phyloP scores from a whole-genome alignment of 1,139 yeast genomes.

The Geotrichum europaeum region DNA sequence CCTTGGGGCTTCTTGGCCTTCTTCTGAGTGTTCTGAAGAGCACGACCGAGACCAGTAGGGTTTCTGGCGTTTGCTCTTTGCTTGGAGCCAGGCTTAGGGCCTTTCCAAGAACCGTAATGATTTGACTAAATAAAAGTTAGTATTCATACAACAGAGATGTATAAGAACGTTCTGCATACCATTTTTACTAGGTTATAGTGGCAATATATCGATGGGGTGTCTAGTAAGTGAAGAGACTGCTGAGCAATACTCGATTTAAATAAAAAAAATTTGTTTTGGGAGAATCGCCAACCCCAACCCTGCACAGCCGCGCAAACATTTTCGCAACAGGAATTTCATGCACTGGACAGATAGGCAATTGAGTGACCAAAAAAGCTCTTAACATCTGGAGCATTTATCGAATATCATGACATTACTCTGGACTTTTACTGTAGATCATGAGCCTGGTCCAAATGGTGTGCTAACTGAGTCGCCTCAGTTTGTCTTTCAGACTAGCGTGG shows the following conservation, averaged over 20 bases:
- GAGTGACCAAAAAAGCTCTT: too few species aligned
- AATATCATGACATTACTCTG: constrained; percentile 2
- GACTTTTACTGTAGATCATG: constrained; percentile 4
- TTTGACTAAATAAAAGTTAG: constrained; percentile 3
- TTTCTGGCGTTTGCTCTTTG: constrained; percentile 68
- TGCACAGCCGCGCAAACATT: neutral
- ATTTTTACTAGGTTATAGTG: neutral
- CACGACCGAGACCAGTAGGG: constrained; percentile 76
- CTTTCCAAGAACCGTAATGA: constrained; percentile 57
- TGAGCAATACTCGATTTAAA: neutral
- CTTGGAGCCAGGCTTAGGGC: constrained; percentile 69
- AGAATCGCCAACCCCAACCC: neutral
- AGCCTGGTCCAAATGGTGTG: neutral
- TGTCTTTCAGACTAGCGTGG: neutral
- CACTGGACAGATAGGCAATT: neutral
- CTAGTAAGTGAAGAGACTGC: neutral
- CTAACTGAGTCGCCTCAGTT: neutral
- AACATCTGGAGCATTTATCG: too few species aligned
- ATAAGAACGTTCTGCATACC: constrained; percentile 3
- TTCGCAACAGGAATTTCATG: neutral
- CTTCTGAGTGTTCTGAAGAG: constrained; percentile 69
- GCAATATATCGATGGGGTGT: neutral
- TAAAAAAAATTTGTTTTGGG: neutral
- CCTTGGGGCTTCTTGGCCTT: constrained; percentile 63
- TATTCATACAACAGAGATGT: neutral